Percentiles rank a stretch among this genome's conserved stretches.
These are phyloP conservation scores for Sabuloglossum arenarium DNA, from an alignment of 495 filamentous ascomycete genomes.

Conservation along the genomic window DNA sequence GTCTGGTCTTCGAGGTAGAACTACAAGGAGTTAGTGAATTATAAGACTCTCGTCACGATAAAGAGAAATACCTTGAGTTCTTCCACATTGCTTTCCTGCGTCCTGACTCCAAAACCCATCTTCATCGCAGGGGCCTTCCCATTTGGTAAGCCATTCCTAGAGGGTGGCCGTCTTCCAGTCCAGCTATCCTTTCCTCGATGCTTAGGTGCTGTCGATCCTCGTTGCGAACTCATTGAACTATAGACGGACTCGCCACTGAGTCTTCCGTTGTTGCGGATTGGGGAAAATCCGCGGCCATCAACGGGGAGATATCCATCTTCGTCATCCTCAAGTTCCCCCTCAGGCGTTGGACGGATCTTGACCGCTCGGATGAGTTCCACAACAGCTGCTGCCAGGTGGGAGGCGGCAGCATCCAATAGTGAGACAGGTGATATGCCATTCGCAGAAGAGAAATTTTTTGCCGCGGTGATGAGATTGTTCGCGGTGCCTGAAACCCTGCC, in stretches of 20 bases:
- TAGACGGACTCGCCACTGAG: conserved; percentile 31
- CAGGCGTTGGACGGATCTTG: conserved; percentile 60
- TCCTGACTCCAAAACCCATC: conserved; percentile 20
- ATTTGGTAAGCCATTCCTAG: conserved; percentile 15
- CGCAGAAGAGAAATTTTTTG: conserved; percentile 67
- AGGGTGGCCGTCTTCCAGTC: not conserved
- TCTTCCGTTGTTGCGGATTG: conserved; percentile 13
- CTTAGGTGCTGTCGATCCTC: not conserved
- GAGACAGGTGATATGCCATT: conserved; percentile 86
- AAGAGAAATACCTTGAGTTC: conserved; percentile 42
- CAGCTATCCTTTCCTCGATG: not conserved
- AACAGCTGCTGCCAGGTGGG: conserved; percentile 65
- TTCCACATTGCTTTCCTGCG: conserved; percentile 37
- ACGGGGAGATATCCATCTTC: conserved; percentile 24
- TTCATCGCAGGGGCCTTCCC: conserved; percentile 12
- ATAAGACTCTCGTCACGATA: conserved; percentile 1
- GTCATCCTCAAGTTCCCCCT: conserved; percentile 55
- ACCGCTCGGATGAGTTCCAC: conserved; percentile 67
- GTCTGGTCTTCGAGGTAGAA: conserved; percentile 75
- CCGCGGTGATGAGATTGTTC: conserved; percentile 87
- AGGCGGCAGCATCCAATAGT: conserved; percentile 84
- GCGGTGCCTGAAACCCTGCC: conserved; percentile 68
- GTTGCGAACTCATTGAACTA: conserved; percentile 28
- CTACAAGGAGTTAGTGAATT: conserved; percentile 14
- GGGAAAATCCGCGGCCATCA: conserved; percentile 28